phyloP scores from a whole-genome alignment of 352 stramenopile genomes.

The Pythium plurisporium region DNA sequence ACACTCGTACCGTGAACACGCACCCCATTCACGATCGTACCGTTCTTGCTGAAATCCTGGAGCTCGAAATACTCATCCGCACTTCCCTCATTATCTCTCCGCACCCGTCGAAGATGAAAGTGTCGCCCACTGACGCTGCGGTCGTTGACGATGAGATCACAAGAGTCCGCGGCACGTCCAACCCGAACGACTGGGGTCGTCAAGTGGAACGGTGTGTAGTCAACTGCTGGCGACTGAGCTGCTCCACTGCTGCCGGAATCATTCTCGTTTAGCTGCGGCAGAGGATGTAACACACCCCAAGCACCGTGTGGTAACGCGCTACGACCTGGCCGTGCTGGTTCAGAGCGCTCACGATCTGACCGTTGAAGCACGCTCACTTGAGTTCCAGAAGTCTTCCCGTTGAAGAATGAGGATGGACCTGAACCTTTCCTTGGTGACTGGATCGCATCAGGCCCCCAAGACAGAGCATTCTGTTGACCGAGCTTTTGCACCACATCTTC shows the following conservation, averaged over 20 bases:
- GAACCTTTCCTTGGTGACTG: constrained; percentile 60
- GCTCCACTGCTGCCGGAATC: constrained; percentile 28
- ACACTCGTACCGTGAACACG: constrained; percentile 77
- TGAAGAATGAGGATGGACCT: constrained; percentile 15
- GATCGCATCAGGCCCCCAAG: constrained; percentile 78
- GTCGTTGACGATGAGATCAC: constrained; percentile 86
- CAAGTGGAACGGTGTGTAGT: constrained; percentile 60
- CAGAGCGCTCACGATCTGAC: constrained; percentile 12
- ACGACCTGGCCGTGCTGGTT: neutral
- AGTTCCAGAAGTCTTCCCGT: constrained; percentile 1
- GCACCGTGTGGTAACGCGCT: constrained; percentile 45
- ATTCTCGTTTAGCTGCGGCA: constrained; percentile 68
- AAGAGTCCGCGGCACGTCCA: constrained; percentile 74
- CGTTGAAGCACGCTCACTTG: neutral
- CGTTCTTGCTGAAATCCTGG: constrained; percentile 89
- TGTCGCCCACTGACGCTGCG: constrained; percentile 82
- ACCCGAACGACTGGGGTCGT: constrained; percentile 71
- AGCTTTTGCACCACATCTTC: constrained; percentile 70
- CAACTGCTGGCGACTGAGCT: constrained; percentile 20
- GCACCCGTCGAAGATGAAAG: constrained; percentile 73
- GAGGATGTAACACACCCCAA: constrained; percentile 67
- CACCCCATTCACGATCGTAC: constrained; percentile 86
- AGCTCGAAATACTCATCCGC: constrained; percentile 71
- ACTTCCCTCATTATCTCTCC: constrained; percentile 38
- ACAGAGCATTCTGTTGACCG: constrained; percentile 71